Conservation (phyloP, 306 rosid species). For the Lagenaria siceraria region DNA sequence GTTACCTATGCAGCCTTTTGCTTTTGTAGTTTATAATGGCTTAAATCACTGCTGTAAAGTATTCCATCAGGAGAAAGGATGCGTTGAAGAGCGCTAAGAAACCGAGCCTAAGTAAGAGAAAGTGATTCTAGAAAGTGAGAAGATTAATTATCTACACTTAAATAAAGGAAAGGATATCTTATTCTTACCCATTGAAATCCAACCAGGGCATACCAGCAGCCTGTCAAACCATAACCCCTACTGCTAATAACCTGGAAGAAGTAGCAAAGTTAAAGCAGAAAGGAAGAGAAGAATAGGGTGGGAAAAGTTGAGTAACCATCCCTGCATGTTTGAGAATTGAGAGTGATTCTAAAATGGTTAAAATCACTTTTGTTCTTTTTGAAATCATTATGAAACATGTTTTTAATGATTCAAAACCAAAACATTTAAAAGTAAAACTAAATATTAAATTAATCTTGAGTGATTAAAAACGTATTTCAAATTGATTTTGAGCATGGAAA, state of each 20-base stretch:
- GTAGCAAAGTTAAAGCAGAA: background rate
- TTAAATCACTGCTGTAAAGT: slow-evolving; percentile 15
- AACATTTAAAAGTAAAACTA: no score
- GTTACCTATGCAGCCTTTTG: slow-evolving; percentile 15
- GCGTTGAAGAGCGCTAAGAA: slow-evolving; percentile 15
- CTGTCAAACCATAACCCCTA: slow-evolving; percentile 57
- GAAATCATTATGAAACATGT: no score
- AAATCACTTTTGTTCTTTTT: no score
- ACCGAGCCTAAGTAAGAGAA: slow-evolving; percentile 13
- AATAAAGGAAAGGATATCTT: background rate
- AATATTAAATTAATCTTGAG: no score
- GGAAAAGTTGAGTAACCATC: background rate
- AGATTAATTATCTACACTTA: background rate
- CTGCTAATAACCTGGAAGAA: slow-evolving; percentile 41
- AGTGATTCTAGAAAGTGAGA: background rate
- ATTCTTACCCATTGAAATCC: slow-evolving; percentile 80
- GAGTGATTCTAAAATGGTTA: no score
- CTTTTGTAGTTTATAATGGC: slow-evolving; percentile 8
- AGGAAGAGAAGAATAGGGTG: background rate
- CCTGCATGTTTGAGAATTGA: no score
- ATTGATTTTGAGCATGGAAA: no score
- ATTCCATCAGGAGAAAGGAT: slow-evolving; percentile 19
- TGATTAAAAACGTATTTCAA: no score
- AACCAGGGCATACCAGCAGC: slow-evolving; percentile 63
- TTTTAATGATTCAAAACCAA: no score